phyloP scores from a whole-genome alignment of 2,329 filamentous ascomycete species.

The Orbilia quercus region DNA sequence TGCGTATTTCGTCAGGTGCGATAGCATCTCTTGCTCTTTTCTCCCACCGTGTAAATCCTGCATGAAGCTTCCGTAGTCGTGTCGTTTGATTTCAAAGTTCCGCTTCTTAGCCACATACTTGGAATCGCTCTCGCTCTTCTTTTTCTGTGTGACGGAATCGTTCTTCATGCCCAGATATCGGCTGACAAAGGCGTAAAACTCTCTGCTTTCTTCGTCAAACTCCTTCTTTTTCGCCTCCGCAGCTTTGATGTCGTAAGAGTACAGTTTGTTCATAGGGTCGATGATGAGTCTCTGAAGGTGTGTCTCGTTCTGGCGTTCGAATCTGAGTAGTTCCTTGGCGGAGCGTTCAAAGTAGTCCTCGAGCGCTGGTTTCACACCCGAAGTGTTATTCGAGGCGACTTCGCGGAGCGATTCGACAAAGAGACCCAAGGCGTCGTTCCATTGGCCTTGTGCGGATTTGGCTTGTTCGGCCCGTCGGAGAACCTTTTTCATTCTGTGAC shows the following conservation, averaged over 20 bases:
- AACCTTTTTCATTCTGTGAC: slow-evolving; percentile 93
- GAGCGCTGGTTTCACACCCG: slow-evolving; percentile 94
- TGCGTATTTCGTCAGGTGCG: slow-evolving; percentile 92
- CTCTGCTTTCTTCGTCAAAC: slow-evolving; percentile 98
- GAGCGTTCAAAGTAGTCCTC: slow-evolving; percentile 99
- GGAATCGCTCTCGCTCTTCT: slow-evolving; percentile 90
- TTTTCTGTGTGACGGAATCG: slow-evolving; percentile 97
- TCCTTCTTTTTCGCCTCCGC: slow-evolving; percentile 96
- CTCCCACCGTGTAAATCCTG: slow-evolving; percentile 98
- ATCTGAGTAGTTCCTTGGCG: slow-evolving; percentile 85
- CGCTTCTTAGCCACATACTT: slow-evolving; percentile 95
- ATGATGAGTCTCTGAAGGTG: slow-evolving; percentile 95
- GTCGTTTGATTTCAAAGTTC: slow-evolving; percentile 95
- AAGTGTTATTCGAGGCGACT: slow-evolving; percentile 83
- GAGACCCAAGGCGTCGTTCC: slow-evolving; percentile 83
- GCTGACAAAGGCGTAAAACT: slow-evolving; percentile 95
- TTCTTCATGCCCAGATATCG: slow-evolving; percentile 95
- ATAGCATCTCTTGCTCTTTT: slow-evolving; percentile 96
- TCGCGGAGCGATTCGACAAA: slow-evolving; percentile 90
- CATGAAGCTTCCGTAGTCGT: slow-evolving; percentile 99
- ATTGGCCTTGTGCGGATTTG: slow-evolving; percentile 79
- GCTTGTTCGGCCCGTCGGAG: slow-evolving; percentile 93
- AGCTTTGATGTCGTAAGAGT: slow-evolving; percentile 96
- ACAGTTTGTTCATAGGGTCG: slow-evolving; percentile 89
- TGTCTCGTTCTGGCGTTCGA: slow-evolving; percentile 83